Conservation (phyloP, 176 grass and related monocot species). For the maize (Zea mays) region Zm-B73-REFERENCE-NAM-5.0 NC_050104.1:98242001-98242500, state of each 20-base stretch:
- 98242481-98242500: background rate
- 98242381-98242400: conserved; percentile 69
- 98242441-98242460: background rate
- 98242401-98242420: background rate
- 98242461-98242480: background rate
- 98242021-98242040: background rate
- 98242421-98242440: background rate
- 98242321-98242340: conserved; percentile 92
- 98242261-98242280: conserved; percentile 90
- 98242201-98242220: conserved; percentile 2
- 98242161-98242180: conserved; percentile 26
- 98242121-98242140: conserved; percentile 99
- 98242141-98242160: conserved; percentile 23
- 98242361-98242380: conserved; percentile 95
- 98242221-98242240: background rate
- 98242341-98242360: conserved; percentile 91
- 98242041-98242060: conserved; percentile 77
- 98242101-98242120: conserved; percentile 99
- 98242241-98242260: conserved; percentile 19
- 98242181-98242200: conserved; percentile 5
- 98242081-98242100: conserved; percentile 90
- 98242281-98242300: conserved; percentile 87
- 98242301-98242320: conserved; percentile 97
- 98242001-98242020: background rate
- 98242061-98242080: conserved; percentile 92